Evolutionary conservation across 2,329 filamentous ascomycete genomes (phyloP), one percentile per base, ranked within the genome.

Genomic region (Paracoccidioides lutzii): DNA sequence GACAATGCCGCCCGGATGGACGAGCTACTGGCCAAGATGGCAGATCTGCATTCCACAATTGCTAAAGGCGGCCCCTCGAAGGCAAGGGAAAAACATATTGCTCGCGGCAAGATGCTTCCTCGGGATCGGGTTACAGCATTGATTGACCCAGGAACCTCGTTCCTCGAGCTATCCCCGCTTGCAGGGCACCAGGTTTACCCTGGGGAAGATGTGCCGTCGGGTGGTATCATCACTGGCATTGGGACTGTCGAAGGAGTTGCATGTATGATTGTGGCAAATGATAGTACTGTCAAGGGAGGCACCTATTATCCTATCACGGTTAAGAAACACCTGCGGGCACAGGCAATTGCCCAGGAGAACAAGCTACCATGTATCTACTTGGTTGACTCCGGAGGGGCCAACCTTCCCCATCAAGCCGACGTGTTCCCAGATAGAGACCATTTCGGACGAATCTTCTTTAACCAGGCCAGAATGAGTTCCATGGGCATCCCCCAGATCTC

Each of bases 261-360:
- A 43, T 97, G 91, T 70, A 85, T 96, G 75, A 87, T 97, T 63
- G 87, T 96, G 52, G 90, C 90, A 57, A 96, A 97, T 69, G 91
- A 96, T 69, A 94, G 88, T 74, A 96, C 91, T 15, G 91, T 97
- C 66, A 98, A 97, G 74, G 91, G 91, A 53, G 91, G 91, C 30
- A 95, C 91, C 1, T 98, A 98, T 73, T 97, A 91, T 67, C 91
- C 91, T 1, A 89, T 97, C 63, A 98, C 91, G 0, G 88, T 97
- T 57, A 96, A 96, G 76, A 98, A 98, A 77, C 93, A 97, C 71
- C 77, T 97, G 14, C 82, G 91, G 59, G 91, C 91, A 4, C 93
- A 98, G 71, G 84, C 87, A 33, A 87, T 97, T 60, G 91, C 91
- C 0, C 82, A 88, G 61, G 88, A 97, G 69, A 97, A 97, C 71